These are phyloP conservation scores for Astraeus odoratus DNA, from an alignment of 768 basidiomycete species.

Conservation along the genomic window DNA sequence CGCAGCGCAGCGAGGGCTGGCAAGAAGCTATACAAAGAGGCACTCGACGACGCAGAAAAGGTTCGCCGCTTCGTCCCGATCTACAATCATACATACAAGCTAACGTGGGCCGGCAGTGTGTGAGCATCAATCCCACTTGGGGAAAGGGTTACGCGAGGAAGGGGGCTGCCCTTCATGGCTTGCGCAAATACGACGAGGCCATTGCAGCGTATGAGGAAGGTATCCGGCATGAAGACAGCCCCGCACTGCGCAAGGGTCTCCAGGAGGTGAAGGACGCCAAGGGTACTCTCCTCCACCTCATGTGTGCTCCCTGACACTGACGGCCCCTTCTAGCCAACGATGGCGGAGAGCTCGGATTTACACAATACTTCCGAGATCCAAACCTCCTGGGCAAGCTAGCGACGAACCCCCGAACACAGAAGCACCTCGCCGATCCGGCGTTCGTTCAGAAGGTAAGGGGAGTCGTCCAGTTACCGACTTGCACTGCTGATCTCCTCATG, in stretches of 20 bases:
- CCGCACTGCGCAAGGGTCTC: slow-evolving; percentile 78
- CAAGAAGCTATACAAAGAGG: slow-evolving; percentile 67
- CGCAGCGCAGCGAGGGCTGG: slow-evolving; percentile 88
- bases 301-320: not conserved
- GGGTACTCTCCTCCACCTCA: slow-evolving; percentile 34
- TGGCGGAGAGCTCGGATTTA: slow-evolving; percentile 48
- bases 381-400: slow-evolving; percentile 79
- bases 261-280: slow-evolving; percentile 85
- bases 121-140: slow-evolving; percentile 76
- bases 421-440: slow-evolving; percentile 74
- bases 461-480: not conserved
- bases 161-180: slow-evolving; percentile 89
- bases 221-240: slow-evolving; percentile 74
- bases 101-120: slow-evolving; percentile 44
- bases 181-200: slow-evolving; percentile 71
- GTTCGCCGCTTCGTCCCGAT: slow-evolving; percentile 31
- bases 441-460: slow-evolving; percentile 62
- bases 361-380: slow-evolving; percentile 78
- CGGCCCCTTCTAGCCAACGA: slow-evolving; percentile 30
- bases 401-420: slow-evolving; percentile 76
- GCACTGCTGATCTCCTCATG: slow-evolving; percentile 1
- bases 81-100: slow-evolving; percentile 2
- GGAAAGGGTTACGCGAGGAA: slow-evolving; percentile 87
- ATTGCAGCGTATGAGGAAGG: slow-evolving; percentile 80
- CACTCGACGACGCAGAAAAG: slow-evolving; percentile 86